Evolutionary conservation across 441 rosid species (phyloP), one percentile per base, ranked within the genome.

Genomic region (Aquilaria agallochum): DNA sequence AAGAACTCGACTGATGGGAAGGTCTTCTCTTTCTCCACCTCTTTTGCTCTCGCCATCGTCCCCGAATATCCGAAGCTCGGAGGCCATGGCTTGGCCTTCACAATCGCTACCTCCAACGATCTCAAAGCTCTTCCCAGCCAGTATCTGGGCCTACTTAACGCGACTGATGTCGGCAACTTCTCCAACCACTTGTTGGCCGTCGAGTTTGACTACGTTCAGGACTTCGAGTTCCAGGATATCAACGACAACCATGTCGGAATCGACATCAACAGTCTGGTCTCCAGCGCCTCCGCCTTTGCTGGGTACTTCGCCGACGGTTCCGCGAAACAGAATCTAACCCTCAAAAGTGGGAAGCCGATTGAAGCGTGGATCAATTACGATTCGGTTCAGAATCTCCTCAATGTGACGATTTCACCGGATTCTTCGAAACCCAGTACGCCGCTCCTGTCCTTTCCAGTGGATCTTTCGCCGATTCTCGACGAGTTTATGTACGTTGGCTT

Each of bases 1-100:
- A 91, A 81, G 71, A 78, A 74, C 66, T 72, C 88, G 0, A 55
- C 50, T 2, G 63, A 42, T 47, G 77, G 74, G 12, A 57, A 62
- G 58, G 88, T 60, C 36, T 74, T 45, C 3, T 87, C 96, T 11
- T 91, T 91, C 62, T 89, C 97, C 9, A 78, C 96, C 0, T 69
- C 78, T 8, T 91, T 88, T 15, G 94, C 74, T 60, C 69, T 91
- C 53, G 76, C 76, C 20, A 79, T 82, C 2, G 79, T 83, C 67
- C 85, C 95, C 0, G 81, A 86, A 73, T 83, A 85, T 69, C 71
- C 77, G 0, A 81, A 59, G 45, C 91, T 84, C 0, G 86, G 93
- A 1, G 98, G 98, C 50, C 95, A 89, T 53, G 98, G 96, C 49
- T 73, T 92, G 9, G 96, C 93, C 47, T 92, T 92, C 79, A 71